phyloP scores from a whole-genome alignment of 2,329 filamentous ascomycete genomes.

The Diplodia intermedia region DNA sequence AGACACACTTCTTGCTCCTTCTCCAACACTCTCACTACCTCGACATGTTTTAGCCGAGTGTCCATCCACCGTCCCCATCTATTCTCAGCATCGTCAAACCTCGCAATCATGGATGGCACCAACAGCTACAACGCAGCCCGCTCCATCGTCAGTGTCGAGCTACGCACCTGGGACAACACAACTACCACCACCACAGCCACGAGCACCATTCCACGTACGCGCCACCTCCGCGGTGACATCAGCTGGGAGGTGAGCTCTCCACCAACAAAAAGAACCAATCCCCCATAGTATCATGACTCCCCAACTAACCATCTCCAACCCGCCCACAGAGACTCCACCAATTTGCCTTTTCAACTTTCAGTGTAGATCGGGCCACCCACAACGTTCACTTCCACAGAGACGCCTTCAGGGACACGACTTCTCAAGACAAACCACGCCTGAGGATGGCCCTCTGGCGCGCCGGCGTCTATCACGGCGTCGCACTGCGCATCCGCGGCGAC shows the following conservation, averaged over 20 bases:
- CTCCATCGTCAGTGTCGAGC: not conserved
- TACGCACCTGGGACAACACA: not conserved
- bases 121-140: too few species aligned
- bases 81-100: too few species aligned
- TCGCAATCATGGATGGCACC: too few species aligned
- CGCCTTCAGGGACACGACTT: too few species aligned
- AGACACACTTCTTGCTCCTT: too few species aligned
- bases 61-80: too few species aligned
- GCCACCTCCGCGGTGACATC: constrained; percentile 1
- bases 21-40: too few species aligned
- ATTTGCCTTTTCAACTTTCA: not conserved
- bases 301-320: not conserved
- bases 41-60: too few species aligned
- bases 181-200: not conserved
- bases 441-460: not conserved
- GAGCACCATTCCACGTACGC: not conserved
- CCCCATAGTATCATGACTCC: too few species aligned
- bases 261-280: not conserved
- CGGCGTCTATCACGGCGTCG: constrained; percentile 5
- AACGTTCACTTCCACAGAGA: not conserved
- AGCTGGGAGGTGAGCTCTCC: constrained; percentile 1
- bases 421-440: not conserved
- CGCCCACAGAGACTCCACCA: constrained; percentile 5
- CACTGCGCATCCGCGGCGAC: not conserved
- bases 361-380: not conserved